phyloP scores from a whole-genome alignment of 2,329 filamentous ascomycete genomes.

The Penicillium palitans region DNA sequence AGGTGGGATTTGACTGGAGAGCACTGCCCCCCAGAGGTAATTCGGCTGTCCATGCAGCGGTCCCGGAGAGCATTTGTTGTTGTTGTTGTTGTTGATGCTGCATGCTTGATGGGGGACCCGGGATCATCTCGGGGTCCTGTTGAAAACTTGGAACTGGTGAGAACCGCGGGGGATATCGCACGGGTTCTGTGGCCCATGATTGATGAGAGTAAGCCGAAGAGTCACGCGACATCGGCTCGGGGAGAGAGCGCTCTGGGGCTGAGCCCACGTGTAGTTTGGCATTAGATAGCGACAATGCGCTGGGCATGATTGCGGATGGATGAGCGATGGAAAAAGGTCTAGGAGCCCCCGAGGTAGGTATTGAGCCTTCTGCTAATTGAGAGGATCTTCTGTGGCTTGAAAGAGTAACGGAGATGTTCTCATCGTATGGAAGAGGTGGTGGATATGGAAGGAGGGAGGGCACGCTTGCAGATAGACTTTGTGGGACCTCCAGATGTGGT shows the following conservation, averaged over 20 bases:
- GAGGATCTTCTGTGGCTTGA: constrained; percentile 21
- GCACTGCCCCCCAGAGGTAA: constrained; percentile 8
- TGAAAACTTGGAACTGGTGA: constrained; percentile 24
- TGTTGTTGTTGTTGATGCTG: constrained; percentile 23
- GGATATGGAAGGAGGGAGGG: constrained; percentile 27
- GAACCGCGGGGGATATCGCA: constrained; percentile 30
- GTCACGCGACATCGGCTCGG: constrained; percentile 37
- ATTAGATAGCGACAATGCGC: constrained; percentile 26
- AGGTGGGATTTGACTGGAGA: constrained; percentile 23
- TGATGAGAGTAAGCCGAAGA: constrained; percentile 37
- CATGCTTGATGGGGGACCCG: constrained; percentile 13
- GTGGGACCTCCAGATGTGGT: constrained; percentile 16
- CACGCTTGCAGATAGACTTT: constrained; percentile 31
- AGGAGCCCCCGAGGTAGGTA: constrained; percentile 10
- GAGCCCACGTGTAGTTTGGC: constrained; percentile 26
- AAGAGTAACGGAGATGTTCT: constrained; percentile 35
- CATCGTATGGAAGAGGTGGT: constrained; percentile 35
- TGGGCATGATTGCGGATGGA: constrained; percentile 39
- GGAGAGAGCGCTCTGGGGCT: constrained; percentile 28
- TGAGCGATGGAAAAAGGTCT: constrained; percentile 23
- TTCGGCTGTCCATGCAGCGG: constrained; percentile 27
- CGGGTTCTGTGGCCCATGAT: constrained; percentile 42
- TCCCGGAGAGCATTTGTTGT: constrained; percentile 21
- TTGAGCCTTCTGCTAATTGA: constrained; percentile 14
- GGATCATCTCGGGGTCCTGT: constrained; percentile 11